These are phyloP conservation scores for Blastomyces gilchristii DNA, from an alignment of 2,329 filamentous ascomycete species.

Conservation along the genomic window DNA sequence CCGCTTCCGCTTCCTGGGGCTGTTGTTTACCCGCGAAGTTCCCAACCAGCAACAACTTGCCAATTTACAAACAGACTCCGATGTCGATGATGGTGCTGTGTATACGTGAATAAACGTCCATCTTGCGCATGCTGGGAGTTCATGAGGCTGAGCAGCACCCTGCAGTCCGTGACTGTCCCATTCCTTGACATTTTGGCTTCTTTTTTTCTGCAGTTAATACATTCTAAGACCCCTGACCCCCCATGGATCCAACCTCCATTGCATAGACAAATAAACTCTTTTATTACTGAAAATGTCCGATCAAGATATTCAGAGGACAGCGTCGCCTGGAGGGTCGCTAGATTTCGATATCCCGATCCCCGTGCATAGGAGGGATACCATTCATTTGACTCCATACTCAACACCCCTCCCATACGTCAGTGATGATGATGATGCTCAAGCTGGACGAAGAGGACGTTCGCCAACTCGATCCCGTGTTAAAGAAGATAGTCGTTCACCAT, in stretches of 20 bases:
- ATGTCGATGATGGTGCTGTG: not conserved
- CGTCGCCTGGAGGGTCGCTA: not conserved
- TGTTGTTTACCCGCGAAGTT: not conserved
- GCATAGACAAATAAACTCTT: not conserved
- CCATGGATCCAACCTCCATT: not conserved
- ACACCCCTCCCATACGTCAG: not conserved
- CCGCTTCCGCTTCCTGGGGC: not conserved
- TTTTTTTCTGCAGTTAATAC: not conserved
- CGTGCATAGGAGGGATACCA: slow-evolving; percentile 1
- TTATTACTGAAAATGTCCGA: slow-evolving; percentile 1
- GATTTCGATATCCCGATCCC: not conserved
- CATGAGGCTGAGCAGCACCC: not conserved
- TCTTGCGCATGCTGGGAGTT: not conserved
- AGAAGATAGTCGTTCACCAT: slow-evolving; percentile 20
- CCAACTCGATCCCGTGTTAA: not conserved
- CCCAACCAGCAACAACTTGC: not conserved
- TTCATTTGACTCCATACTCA: slow-evolving; percentile 8
- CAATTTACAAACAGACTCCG: not conserved
- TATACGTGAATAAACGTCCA: too few relatives aligned
- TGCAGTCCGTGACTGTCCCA: not conserved
- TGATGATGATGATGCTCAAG: not conserved
- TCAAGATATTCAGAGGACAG: not conserved
- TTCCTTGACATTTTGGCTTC: not conserved
- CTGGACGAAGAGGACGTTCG: not conserved
- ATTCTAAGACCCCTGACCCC: not conserved